Conservation (phyloP, 2,329 filamentous ascomycete genomes). For the Exophiala aquamarina region DNA sequence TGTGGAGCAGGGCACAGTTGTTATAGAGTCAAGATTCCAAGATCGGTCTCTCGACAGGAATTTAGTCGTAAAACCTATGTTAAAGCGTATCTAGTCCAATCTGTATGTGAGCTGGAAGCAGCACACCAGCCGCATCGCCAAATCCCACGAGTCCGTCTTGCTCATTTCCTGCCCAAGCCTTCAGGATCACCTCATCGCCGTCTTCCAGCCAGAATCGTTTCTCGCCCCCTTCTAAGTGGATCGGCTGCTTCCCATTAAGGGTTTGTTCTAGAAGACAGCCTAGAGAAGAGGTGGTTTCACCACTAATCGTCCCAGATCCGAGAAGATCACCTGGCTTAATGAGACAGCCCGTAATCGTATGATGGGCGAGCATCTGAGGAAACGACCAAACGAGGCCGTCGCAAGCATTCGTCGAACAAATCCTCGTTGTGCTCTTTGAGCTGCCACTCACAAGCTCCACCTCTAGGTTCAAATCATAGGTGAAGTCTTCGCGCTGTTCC, state of each 20-base stretch:
- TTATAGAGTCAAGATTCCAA: too few relatives aligned
- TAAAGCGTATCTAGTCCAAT: too few relatives aligned
- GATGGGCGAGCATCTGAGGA: conserved; percentile 78
- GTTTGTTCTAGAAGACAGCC: conserved; percentile 74
- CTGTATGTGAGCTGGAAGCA: conserved; percentile 56
- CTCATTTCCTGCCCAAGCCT: conserved; percentile 62
- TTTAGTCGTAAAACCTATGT: too few relatives aligned
- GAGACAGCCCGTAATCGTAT: conserved; percentile 72
- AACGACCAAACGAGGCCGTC: conserved; percentile 74
- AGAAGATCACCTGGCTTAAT: conserved; percentile 72
- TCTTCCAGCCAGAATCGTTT: conserved; percentile 71
- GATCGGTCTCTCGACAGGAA: too few relatives aligned
- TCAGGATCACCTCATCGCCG: conserved; percentile 67
- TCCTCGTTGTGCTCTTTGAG: conserved; percentile 53
- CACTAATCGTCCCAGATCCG: conserved; percentile 76
- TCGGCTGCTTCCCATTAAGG: conserved; percentile 62
- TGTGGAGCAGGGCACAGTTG: too few relatives aligned
- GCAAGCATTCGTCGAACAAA: conserved; percentile 60
- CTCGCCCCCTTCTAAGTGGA: conserved; percentile 63
- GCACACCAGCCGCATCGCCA: conserved; percentile 67
- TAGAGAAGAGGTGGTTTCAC: conserved; percentile 53
- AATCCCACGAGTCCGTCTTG: conserved; percentile 70
- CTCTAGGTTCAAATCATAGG: conserved; percentile 70
- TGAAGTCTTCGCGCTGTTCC: conserved; percentile 57
- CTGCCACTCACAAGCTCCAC: conserved; percentile 43